Conservation (phyloP, 192 early-diverging fungal species). For the Coemansia sp. region DNA sequence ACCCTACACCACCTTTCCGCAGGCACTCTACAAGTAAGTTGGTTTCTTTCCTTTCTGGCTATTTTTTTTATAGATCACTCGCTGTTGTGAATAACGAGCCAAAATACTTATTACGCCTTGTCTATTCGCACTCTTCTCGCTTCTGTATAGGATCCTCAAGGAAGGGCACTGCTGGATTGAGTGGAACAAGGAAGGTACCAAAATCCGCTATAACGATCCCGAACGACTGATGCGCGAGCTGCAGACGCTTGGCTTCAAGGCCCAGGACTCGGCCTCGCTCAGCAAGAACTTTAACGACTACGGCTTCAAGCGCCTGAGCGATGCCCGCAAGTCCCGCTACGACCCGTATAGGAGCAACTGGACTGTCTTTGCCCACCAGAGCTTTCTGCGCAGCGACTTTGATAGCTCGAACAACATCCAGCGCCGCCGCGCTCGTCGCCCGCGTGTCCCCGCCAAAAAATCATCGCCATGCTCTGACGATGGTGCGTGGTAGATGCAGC, state of each 20-base stretch:
- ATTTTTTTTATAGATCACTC: background rate
- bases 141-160: too few species aligned
- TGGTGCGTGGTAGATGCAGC: constrained; percentile 21
- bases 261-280: constrained; percentile 51
- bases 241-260: constrained; percentile 50
- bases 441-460: constrained; percentile 31
- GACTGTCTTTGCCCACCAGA: constrained; percentile 43
- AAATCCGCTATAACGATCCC: constrained; percentile 50
- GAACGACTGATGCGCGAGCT: constrained; percentile 51
- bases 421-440: constrained; percentile 40
- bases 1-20: constrained; percentile 47
- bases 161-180: constrained; percentile 49
- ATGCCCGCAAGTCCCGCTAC: constrained; percentile 51
- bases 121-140: background rate
- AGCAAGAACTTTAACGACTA: constrained; percentile 55
- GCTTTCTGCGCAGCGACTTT: constrained; percentile 25
- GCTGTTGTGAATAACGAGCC: background rate
- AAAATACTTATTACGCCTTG: background rate
- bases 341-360: constrained; percentile 36
- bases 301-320: constrained; percentile 48
- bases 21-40: constrained; percentile 44
- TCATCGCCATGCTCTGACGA: constrained; percentile 40
- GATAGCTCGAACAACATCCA: constrained; percentile 31
- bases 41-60: background rate
- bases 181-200: constrained; percentile 48